These are phyloP conservation scores for Lenzites betulinus DNA, from an alignment of 768 basidiomycete species.

Conservation along the genomic window DNA sequence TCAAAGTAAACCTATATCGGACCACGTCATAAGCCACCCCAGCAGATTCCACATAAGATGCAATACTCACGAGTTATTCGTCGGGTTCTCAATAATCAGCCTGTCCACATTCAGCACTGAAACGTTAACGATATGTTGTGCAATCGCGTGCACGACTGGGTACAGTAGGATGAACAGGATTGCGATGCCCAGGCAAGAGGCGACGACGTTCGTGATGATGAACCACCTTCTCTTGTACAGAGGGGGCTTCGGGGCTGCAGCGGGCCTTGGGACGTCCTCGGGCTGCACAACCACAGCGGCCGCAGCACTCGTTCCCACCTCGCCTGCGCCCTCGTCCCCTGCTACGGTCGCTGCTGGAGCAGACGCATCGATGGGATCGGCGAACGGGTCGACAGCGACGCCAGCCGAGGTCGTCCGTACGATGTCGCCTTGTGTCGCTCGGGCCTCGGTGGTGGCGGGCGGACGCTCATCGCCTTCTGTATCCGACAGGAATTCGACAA, in stretches of 20 bases:
- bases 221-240: slow-evolving; percentile 67
- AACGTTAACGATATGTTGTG: slow-evolving; percentile 62
- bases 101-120: slow-evolving; percentile 53
- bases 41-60: background rate
- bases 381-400: slow-evolving; percentile 18
- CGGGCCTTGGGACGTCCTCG: slow-evolving; percentile 16
- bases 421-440: background rate
- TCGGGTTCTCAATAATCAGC: slow-evolving; percentile 52
- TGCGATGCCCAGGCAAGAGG: slow-evolving; percentile 55
- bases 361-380: slow-evolving; percentile 10
- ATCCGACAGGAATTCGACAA: background rate
- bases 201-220: slow-evolving; percentile 56
- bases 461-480: slow-evolving; percentile 1
- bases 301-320: background rate
- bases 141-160: slow-evolving; percentile 67
- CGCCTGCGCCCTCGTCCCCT: background rate
- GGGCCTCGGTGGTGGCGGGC: background rate
- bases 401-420: slow-evolving; percentile 13
- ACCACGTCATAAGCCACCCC: background rate
- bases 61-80: slow-evolving; percentile 52
- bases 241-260: slow-evolving; percentile 34
- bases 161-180: slow-evolving; percentile 68
- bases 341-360: background rate
- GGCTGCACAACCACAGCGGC: slow-evolving; percentile 1
- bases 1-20: slow-evolving; percentile 48